Base-by-base conservation (phyloP, 1,284 basidiomycete species). In the Cutaneotrichosporon sp. region DNA sequence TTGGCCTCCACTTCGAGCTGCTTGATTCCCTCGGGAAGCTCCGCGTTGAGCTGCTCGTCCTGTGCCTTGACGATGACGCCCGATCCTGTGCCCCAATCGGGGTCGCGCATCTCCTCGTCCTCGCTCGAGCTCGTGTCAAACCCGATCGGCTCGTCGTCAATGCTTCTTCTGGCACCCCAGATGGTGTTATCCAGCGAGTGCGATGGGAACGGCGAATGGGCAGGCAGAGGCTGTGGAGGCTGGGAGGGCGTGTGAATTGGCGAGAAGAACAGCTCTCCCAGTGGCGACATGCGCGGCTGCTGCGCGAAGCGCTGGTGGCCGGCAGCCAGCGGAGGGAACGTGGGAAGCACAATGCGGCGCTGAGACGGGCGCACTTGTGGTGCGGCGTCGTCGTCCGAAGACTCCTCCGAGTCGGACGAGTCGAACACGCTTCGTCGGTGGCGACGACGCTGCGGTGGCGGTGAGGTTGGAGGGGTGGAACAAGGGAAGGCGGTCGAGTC, bases 141-240 rank as follows among this genome's bases (percentile, higher is more conserved):
- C 22, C 62, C 55, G 45, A 67, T 50, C 1, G 57, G 58, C 24
- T 72, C 72, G 18, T 66, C 46, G 18, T 62, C 64, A 42, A 38
- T 52, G 33, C 57, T 63, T 31, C 57, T 65, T 3, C 73, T 68
- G 6, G 68, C 73, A 4, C 66, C 69, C 76, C 76, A 78, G 24
- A 69, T 72, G 14, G 76, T 75, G 62, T 78, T 78, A 64, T 78
- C 76, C 22, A 78, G 70, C 7, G 75, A 75, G 58, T 78, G 76
- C n/a, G 68, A 72, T 2, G 76, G 76, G 65, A 76, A 78, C 9
- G 74, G 73, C n/a, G 76, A 74, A 2, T 67, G 58, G 27, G 67
- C 67, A 3, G 68, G 67, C 0, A 63, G 46, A 16, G 62, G 56
- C 4, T 62, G 62, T 9, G 67, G 59, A 2, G 68, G 56, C 24